phyloP scores from a whole-genome alignment of 306 rosid genomes.

The Nissolia schottii region DNA sequence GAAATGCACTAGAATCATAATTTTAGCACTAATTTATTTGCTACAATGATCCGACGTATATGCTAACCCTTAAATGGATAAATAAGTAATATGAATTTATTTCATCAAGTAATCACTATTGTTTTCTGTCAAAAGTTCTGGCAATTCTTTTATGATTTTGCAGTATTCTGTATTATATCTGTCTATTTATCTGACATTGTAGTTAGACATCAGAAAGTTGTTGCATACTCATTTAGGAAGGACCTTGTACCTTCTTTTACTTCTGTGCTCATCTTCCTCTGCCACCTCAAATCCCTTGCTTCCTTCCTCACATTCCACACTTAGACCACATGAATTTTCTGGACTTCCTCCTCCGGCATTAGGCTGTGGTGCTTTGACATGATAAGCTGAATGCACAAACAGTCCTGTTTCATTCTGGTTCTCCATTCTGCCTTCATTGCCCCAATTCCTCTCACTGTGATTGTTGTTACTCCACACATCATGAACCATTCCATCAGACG shows the following conservation, averaged over 20 bases:
- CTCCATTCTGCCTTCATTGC: constrained; percentile 49
- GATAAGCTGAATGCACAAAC: constrained; percentile 28
- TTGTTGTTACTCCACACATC: constrained; percentile 41
- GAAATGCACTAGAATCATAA: too few species aligned
- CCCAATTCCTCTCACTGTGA: constrained; percentile 47
- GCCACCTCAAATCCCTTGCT: constrained; percentile 55
- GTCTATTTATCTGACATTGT: neutral
- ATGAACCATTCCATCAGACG: constrained; percentile 48
- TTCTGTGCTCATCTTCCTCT: constrained; percentile 52
- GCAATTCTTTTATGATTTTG: too few species aligned
- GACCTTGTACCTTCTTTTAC: constrained; percentile 59
- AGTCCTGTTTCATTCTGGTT: constrained; percentile 42
- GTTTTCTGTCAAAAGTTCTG: too few species aligned
- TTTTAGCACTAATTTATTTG: too few species aligned
- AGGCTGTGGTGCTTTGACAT: constrained; percentile 31
- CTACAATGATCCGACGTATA: too few species aligned
- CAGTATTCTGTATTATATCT: too few species aligned
- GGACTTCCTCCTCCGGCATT: constrained; percentile 39
- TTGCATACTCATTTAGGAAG: neutral
- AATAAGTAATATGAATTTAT: too few species aligned
- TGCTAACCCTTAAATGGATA: too few species aligned
- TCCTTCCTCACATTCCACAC: constrained; percentile 71
- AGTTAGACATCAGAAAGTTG: neutral
- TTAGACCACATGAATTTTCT: constrained; percentile 57
- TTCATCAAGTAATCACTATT: too few species aligned